These are phyloP conservation scores for Rhodosporidiobolus sp. DNA, from an alignment of 768 basidiomycete genomes.

Conservation along the genomic window DNA sequence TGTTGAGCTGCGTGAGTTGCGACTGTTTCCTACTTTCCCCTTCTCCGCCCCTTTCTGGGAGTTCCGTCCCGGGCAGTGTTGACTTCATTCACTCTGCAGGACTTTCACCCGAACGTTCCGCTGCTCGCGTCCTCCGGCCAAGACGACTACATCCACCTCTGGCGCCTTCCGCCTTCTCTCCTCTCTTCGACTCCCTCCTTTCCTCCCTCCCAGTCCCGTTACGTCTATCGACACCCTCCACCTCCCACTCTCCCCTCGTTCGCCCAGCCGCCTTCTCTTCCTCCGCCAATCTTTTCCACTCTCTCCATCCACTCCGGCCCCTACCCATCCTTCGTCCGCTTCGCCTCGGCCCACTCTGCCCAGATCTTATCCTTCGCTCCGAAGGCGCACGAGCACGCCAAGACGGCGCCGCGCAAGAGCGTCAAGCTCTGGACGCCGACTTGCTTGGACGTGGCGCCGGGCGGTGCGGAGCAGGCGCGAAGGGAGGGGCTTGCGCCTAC, in stretches of 20 bases:
- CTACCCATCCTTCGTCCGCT: slow-evolving; percentile 13
- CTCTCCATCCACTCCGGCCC: slow-evolving; percentile 19
- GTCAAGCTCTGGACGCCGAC: slow-evolving; percentile 13
- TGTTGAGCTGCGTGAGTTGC: slow-evolving; percentile 13
- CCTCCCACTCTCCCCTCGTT: not conserved
- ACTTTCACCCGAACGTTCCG: slow-evolving; percentile 10
- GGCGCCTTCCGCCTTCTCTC: slow-evolving; percentile 1
- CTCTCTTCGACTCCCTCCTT: slow-evolving; percentile 7
- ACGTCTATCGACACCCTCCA: not conserved
- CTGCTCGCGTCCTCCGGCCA: slow-evolving; percentile 11
- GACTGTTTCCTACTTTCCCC: not conserved
- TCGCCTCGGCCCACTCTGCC: not conserved
- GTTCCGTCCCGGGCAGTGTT: too few relatives aligned
- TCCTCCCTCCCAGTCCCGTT: not conserved
- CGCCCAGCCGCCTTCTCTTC: not conserved
- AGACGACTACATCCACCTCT: slow-evolving; percentile 19
- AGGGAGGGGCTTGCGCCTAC: not conserved
- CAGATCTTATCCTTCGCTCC: slow-evolving; percentile 5
- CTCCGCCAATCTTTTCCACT: not conserved
- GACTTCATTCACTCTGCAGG: not conserved
- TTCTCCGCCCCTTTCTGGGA: not conserved
- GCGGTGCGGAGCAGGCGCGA: not conserved
- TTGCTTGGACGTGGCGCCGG: not conserved
- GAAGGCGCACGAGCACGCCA: not conserved
- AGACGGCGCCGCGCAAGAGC: not conserved